Conservation (phyloP, 129 eudicot genomes). For the Cynara cardunculus region DNA sequence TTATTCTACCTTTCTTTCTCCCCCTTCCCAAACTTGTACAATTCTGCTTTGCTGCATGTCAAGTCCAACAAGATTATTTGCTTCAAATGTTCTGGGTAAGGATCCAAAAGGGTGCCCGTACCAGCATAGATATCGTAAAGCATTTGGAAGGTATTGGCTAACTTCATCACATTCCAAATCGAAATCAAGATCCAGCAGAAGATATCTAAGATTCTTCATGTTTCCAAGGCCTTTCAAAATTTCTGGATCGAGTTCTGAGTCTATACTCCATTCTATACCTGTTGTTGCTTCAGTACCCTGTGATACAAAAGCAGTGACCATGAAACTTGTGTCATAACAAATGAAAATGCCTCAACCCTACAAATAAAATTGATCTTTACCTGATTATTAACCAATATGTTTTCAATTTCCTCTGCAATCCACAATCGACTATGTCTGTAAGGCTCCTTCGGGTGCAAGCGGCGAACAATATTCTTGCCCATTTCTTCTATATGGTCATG, state of each 20-base stretch:
- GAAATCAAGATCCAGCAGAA: neutral
- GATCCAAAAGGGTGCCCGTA: neutral
- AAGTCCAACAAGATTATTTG: neutral
- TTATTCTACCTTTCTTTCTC: conserved; percentile 2
- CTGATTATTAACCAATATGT: neutral
- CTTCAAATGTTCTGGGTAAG: neutral
- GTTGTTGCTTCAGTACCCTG: conserved; percentile 9
- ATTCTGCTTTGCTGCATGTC: neutral
- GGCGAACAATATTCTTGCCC: conserved; percentile 9
- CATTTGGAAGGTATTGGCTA: neutral
- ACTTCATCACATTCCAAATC: neutral
- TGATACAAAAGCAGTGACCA: neutral
- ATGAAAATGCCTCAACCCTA: neutral
- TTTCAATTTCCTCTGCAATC: neutral
- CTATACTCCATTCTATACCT: neutral
- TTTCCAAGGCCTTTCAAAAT: conserved; percentile 3
- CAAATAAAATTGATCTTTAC: neutral
- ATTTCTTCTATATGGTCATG: conserved; percentile 19
- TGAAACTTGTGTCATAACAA: neutral
- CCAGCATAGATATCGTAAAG: neutral
- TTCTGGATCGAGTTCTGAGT: no score
- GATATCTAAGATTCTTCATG: conserved; percentile 1
- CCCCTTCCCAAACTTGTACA: neutral
- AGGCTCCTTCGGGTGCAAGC: conserved; percentile 7
- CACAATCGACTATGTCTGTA: neutral